Conservation (phyloP, 2,329 filamentous ascomycete species). For the Xylaria sp. region DNA sequence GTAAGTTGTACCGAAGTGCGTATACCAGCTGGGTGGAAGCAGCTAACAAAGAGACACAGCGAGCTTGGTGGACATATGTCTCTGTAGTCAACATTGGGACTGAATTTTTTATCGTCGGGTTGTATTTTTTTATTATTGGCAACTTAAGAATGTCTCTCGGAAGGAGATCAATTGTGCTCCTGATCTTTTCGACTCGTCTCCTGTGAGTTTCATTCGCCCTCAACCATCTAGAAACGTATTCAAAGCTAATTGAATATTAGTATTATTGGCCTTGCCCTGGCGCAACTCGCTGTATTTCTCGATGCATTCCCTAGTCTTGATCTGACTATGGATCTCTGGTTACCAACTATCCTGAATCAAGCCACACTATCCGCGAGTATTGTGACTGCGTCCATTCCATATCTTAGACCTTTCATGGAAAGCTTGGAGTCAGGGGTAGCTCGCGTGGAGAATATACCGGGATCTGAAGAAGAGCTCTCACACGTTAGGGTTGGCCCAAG, state of each 20-base stretch:
- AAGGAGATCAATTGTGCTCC: conserved; percentile 27
- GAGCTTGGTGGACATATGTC: conserved; percentile 35
- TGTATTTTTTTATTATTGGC: conserved; percentile 33
- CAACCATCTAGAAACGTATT: not conserved
- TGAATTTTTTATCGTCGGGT: conserved; percentile 32
- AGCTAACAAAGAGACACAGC: conserved; percentile 16
- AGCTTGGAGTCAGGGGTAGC: conserved; percentile 36
- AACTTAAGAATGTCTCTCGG: conserved; percentile 31
- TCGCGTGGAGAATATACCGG: conserved; percentile 33
- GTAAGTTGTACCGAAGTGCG: conserved; percentile 17
- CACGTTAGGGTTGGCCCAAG: conserved; percentile 16
- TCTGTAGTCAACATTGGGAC: conserved; percentile 32
- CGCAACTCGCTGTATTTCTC: conserved; percentile 34
- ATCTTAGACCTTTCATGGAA: conserved; percentile 38
- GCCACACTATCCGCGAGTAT: conserved; percentile 31
- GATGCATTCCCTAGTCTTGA: conserved; percentile 23
- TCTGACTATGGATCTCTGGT: conserved; percentile 28
- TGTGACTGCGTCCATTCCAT: conserved; percentile 36
- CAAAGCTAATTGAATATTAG: conserved; percentile 16
- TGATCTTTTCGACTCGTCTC: conserved; percentile 33
- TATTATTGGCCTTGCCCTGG: conserved; percentile 28
- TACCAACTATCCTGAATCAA: conserved; percentile 36
- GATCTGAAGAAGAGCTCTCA: conserved; percentile 30
- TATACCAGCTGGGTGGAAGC: not conserved
- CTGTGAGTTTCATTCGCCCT: conserved; percentile 26